A percentile compares a stretch with the other conserved stretches of the same genome.
Evolutionary conservation across 495 filamentous ascomycete species (phyloP).

Genomic region (Barbatosphaeria neglecta): DNA sequence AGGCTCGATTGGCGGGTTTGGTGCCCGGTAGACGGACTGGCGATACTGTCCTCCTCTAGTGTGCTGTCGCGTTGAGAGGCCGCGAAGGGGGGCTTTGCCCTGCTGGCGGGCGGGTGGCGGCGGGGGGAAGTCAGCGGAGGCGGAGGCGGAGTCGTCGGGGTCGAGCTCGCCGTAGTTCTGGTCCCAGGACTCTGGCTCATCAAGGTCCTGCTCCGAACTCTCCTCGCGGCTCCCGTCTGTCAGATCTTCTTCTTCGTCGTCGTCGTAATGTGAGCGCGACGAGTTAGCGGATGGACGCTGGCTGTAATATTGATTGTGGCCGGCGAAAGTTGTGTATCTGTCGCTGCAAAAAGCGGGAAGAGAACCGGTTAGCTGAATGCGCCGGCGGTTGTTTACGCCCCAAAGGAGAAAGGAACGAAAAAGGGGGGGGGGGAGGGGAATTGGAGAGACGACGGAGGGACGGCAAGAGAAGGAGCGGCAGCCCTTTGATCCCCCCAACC

Average conservation of each 20-base stretch:
- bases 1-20: conserved; percentile 14
- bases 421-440: neutral
- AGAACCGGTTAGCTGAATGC: neutral
- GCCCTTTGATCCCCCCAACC: neutral
- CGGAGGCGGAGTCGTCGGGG: conserved; percentile 73
- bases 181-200: conserved; percentile 39
- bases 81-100: conserved; percentile 21
- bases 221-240: too few relatives aligned
- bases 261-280: conserved; percentile 12
- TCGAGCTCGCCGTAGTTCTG: conserved; percentile 52
- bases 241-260: conserved; percentile 26
- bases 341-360: conserved; percentile 2
- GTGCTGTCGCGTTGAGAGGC: conserved; percentile 24
- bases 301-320: conserved; percentile 15
- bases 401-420: neutral
- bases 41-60: conserved; percentile 16
- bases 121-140: conserved; percentile 17
- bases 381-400: neutral
- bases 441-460: neutral
- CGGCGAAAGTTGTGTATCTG: conserved; percentile 42
- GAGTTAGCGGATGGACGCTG: conserved; percentile 23
- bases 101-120: conserved; percentile 16
- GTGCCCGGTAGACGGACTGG: conserved; percentile 18
- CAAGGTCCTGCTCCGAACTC: conserved; percentile 23
- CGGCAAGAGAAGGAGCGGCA: conserved; percentile 10